Percentiles rank a stretch among this genome's conserved stretches.
These are phyloP conservation scores for Erucastrum elatum DNA, from an alignment of 345 rosid species.

Conservation along the genomic window DNA sequence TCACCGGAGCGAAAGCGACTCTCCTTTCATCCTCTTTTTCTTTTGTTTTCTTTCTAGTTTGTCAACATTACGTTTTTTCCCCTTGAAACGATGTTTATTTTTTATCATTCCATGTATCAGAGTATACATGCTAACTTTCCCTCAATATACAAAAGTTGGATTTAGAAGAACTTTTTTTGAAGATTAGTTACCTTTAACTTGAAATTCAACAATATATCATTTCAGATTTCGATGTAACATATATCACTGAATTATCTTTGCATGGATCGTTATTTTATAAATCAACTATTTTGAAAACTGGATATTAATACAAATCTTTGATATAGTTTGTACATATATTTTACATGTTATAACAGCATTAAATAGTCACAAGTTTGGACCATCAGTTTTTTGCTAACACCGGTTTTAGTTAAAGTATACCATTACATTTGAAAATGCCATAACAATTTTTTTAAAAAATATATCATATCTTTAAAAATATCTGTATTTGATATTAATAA, in stretches of 20 bases:
- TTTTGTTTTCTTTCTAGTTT: constrained; percentile 11
- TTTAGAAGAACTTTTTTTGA: background rate
- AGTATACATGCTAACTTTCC: background rate
- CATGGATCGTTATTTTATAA: background rate
- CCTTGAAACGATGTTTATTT: background rate
- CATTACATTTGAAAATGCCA: background rate
- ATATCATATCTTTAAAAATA: too few relatives aligned
- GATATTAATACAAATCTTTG: too few relatives aligned
- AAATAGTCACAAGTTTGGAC: background rate
- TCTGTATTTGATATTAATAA: background rate
- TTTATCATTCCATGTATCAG: background rate
- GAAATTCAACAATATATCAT: background rate
- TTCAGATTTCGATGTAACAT: background rate
- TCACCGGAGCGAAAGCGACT: constrained; percentile 34
- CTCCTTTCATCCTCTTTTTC: constrained; percentile 9
- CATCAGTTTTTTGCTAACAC: background rate
- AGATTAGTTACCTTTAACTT: background rate
- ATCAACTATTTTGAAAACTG: too few relatives aligned
- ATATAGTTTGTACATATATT: background rate
- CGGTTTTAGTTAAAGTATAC: background rate
- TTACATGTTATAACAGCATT: background rate
- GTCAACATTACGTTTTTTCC: background rate
- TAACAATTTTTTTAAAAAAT: too few relatives aligned
- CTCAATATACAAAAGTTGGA: background rate
- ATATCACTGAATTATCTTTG: background rate